These are phyloP conservation scores for Arthroderma sp. DNA, from an alignment of 2,329 filamentous ascomycete species.

Conservation along the genomic window DNA sequence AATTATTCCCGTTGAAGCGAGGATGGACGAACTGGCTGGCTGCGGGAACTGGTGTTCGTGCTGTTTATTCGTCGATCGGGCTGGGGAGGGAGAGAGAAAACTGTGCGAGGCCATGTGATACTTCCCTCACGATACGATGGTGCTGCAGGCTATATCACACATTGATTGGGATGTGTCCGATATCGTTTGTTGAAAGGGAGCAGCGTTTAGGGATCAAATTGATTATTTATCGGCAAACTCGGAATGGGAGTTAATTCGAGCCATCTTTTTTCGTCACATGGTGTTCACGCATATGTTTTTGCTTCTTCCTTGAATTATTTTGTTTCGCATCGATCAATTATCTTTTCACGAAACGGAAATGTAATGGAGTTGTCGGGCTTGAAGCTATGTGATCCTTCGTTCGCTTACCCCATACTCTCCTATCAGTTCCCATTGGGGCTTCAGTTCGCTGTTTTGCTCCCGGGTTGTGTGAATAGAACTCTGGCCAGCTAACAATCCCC, in stretches of 20 bases:
- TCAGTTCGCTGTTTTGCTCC: neutral
- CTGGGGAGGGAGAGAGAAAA: too few relatives aligned
- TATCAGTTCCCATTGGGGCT: neutral
- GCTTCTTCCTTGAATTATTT: neutral
- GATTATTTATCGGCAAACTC: conserved; percentile 1
- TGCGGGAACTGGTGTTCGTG: conserved; percentile 1
- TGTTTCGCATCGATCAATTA: neutral
- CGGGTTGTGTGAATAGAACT: neutral
- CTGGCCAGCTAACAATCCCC: neutral
- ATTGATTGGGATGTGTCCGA: too few relatives aligned
- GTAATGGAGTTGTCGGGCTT: neutral
- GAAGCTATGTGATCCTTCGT: neutral
- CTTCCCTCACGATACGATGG: neutral
- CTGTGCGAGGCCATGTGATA: neutral
- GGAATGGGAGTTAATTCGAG: neutral
- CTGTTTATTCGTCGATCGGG: neutral
- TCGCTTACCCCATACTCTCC: neutral
- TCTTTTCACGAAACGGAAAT: neutral
- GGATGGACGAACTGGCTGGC: neutral
- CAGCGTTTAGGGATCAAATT: neutral
- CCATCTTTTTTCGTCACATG: neutral
- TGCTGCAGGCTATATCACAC: neutral
- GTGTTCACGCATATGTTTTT: neutral
- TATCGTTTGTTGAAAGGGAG: neutral
- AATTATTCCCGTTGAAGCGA: neutral